These are phyloP conservation scores for Stromatinia cepivora DNA, from an alignment of 2,329 filamentous ascomycete genomes.

Conservation along the genomic window DNA sequence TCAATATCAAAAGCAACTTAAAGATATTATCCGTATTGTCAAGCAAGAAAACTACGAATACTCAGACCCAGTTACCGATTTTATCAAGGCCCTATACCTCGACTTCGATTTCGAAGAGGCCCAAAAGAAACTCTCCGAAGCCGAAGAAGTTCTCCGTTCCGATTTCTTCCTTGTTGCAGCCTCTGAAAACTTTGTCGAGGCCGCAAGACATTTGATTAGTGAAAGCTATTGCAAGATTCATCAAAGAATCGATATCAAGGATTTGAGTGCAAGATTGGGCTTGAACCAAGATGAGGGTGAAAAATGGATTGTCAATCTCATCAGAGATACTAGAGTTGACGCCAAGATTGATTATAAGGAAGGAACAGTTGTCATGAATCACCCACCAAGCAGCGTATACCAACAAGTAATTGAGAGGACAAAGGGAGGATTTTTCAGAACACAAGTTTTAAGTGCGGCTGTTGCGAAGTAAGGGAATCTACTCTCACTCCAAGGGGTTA, in stretches of 20 bases:
- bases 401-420: slow-evolving; percentile 99
- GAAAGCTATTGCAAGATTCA: slow-evolving; percentile 99
- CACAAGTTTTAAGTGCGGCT: slow-evolving; percentile 75
- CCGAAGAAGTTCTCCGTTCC: slow-evolving; percentile 85
- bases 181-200: slow-evolving; percentile 87
- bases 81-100: slow-evolving; percentile 93
- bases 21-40: slow-evolving; percentile 93
- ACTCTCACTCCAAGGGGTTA: background rate
- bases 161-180: slow-evolving; percentile 94
- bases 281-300: slow-evolving; percentile 93
- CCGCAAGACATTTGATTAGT: slow-evolving; percentile 92
- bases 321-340: slow-evolving; percentile 94
- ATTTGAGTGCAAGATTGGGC: slow-evolving; percentile 87
- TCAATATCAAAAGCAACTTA: slow-evolving; percentile 95
- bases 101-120: slow-evolving; percentile 97
- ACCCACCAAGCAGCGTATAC: slow-evolving; percentile 97
- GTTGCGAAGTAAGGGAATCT: slow-evolving; percentile 40
- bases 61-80: slow-evolving; percentile 91
- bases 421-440: slow-evolving; percentile 98
- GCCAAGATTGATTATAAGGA: slow-evolving; percentile 99
- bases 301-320: slow-evolving; percentile 99
- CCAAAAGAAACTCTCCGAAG: slow-evolving; percentile 79
- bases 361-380: slow-evolving; percentile 98
- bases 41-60: slow-evolving; percentile 98
- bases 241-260: slow-evolving; percentile 96